These are phyloP conservation scores for Saururus chinensis DNA, from an alignment of 164 flowering plant genomes.

Conservation along the genomic window DNA sequence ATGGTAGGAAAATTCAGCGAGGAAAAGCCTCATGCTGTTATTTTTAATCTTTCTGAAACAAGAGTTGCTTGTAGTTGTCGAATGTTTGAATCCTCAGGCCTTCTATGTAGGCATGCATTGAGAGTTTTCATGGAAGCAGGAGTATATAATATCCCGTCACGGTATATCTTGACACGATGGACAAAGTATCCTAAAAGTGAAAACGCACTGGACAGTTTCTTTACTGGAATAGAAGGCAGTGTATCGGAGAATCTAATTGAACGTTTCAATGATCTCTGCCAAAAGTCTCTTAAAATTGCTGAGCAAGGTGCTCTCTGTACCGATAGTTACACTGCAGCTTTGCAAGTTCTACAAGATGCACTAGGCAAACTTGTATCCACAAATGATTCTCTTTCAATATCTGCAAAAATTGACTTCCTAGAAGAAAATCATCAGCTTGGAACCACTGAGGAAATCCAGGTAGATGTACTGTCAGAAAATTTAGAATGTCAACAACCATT, in stretches of 20 bases:
- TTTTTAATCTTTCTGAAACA: background rate
- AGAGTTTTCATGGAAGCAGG: conserved; percentile 1
- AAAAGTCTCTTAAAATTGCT: conserved; percentile 36
- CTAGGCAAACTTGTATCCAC: conserved; percentile 6
- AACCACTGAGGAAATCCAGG: background rate
- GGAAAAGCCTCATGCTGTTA: conserved; percentile 2
- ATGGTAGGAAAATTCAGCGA: conserved; percentile 9
- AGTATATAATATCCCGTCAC: conserved; percentile 10
- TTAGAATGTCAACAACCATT: conserved; percentile 1
- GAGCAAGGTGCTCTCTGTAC: conserved; percentile 43
- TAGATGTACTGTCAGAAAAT: background rate
- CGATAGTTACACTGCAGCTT: conserved; percentile 32
- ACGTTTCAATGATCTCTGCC: conserved; percentile 34
- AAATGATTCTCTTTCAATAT: background rate
- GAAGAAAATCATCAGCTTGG: background rate
- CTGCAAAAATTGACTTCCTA: background rate
- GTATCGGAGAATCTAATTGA: conserved; percentile 18
- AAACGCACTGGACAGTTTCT: conserved; percentile 16
- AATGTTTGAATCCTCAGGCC: conserved; percentile 8
- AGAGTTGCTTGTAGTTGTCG: conserved; percentile 5
- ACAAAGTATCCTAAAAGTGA: conserved; percentile 38
- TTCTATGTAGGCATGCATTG: conserved; percentile 9
- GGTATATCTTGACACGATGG: conserved; percentile 37
- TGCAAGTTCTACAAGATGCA: conserved; percentile 21
- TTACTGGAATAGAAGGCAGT: conserved; percentile 13